Conservation (phyloP, 805 yeast genomes). For the Myxozyma udenii region DNA sequence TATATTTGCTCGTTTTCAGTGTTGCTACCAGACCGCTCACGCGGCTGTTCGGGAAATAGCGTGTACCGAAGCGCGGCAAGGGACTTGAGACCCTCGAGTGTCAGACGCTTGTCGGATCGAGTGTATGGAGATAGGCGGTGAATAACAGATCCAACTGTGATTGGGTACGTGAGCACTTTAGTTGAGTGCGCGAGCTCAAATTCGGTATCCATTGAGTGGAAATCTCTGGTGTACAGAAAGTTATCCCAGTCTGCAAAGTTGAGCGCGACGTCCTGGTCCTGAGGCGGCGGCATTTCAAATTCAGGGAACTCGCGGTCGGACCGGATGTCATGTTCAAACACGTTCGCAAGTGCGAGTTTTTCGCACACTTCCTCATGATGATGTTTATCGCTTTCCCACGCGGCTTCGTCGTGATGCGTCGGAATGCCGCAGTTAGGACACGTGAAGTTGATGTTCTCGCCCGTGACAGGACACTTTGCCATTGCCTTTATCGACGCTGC, state of each 20-base stretch:
- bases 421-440: constrained; percentile 97
- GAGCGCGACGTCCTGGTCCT: constrained; percentile 66
- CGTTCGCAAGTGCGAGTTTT: constrained; percentile 77
- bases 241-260: constrained; percentile 89
- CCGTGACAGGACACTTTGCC: constrained; percentile 77
- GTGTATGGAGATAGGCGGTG: constrained; percentile 85
- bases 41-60: constrained; percentile 61
- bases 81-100: constrained; percentile 89
- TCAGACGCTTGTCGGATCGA: constrained; percentile 70
- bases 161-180: constrained; percentile 88
- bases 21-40: constrained; percentile 12
- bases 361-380: constrained; percentile 74
- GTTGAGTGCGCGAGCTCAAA: constrained; percentile 94
- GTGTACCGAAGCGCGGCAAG: constrained; percentile 90
- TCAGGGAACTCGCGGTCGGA: constrained; percentile 94
- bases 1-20: constrained; percentile 46
- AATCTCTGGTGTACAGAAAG: constrained; percentile 86
- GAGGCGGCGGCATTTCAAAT: constrained; percentile 84
- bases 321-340: constrained; percentile 91
- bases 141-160: constrained; percentile 78
- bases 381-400: constrained; percentile 76
- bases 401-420: constrained; percentile 85
- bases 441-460: constrained; percentile 71
- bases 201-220: constrained; percentile 94
- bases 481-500: constrained; percentile 84